Conservation (phyloP, 2,329 filamentous ascomycete species). For the Venturia carpophila region DNA sequence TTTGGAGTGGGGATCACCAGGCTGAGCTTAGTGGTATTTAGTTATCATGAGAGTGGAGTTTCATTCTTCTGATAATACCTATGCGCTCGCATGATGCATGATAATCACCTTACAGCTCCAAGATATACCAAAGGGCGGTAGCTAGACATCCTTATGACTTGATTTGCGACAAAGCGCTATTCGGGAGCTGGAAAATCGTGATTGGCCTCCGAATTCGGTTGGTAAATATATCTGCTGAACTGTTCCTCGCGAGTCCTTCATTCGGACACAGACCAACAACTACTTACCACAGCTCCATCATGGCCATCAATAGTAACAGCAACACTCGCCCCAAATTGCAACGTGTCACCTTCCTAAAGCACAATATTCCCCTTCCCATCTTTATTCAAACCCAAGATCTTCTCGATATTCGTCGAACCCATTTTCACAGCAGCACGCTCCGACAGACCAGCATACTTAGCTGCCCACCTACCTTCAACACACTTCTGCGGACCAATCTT, state of each 20-base stretch:
- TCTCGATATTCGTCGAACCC: slow-evolving; percentile 50
- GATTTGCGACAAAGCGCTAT: too few relatives aligned
- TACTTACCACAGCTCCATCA: slow-evolving; percentile 7
- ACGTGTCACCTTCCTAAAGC: slow-evolving; percentile 54
- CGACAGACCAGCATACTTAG: slow-evolving; percentile 39
- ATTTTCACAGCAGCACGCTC: slow-evolving; percentile 51
- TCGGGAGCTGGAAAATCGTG: too few relatives aligned
- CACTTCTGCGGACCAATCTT: slow-evolving; percentile 15
- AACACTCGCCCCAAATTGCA: slow-evolving; percentile 51
- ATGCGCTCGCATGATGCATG: too few relatives aligned
- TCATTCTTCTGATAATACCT: too few relatives aligned
- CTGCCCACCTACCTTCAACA: slow-evolving; percentile 51
- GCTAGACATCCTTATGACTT: too few relatives aligned
- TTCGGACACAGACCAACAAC: slow-evolving; percentile 15
- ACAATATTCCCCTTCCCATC: slow-evolving; percentile 43
- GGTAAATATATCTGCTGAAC: too few relatives aligned
- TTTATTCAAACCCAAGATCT: slow-evolving; percentile 45
- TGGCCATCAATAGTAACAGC: slow-evolving; percentile 45
- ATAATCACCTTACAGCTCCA: too few relatives aligned
- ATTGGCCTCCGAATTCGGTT: too few relatives aligned
- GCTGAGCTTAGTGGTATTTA: too few relatives aligned
- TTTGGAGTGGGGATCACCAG: too few relatives aligned
- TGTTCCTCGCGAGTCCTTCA: background rate
- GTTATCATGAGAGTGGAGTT: too few relatives aligned
- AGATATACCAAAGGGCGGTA: too few relatives aligned